Percentiles rank a stretch among this genome's conserved stretches.
phyloP scores from a whole-genome alignment of 2,329 filamentous ascomycete species.

The Trichoderma atroviride region DNA sequence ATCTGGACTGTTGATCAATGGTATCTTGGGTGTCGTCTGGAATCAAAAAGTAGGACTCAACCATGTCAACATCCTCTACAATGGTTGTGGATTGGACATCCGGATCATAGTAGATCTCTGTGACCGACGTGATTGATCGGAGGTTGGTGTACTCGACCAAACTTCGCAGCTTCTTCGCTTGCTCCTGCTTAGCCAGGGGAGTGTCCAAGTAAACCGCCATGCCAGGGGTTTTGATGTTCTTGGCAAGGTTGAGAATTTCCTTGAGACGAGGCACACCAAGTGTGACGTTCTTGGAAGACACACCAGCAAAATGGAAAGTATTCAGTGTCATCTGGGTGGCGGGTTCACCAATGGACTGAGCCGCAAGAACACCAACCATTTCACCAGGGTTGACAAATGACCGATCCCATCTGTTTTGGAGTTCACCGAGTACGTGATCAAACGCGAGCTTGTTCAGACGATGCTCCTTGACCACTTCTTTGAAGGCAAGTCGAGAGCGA shows the following conservation, averaged over 20 bases:
- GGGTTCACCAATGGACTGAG: constrained; percentile 97
- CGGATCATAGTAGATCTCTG: constrained; percentile 97
- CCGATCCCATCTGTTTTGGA: constrained; percentile 85
- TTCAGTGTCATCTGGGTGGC: constrained; percentile 99
- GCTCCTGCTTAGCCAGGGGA: constrained; percentile 68
- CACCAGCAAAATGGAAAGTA: constrained; percentile 99
- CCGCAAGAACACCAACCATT: constrained; percentile 97
- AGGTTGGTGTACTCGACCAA: constrained; percentile 93
- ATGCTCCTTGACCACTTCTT: constrained; percentile 84
- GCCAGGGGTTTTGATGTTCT: constrained; percentile 96
- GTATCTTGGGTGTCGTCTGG: constrained; percentile 71
- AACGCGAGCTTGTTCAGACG: constrained; percentile 89
- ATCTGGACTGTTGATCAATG: constrained; percentile 80
- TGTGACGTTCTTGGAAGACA: constrained; percentile 99
- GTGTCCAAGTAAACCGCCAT: constrained; percentile 88
- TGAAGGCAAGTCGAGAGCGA: constrained; percentile 87
- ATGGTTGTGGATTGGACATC: constrained; percentile 85
- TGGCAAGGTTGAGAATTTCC: constrained; percentile 97
- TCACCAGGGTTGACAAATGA: constrained; percentile 89
- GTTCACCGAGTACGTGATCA: constrained; percentile 85
- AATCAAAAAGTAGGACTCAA: constrained; percentile 95
- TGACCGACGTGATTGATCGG: constrained; percentile 85
- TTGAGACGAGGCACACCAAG: constrained; percentile 98
- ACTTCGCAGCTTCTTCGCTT: constrained; percentile 83
- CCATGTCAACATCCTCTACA: constrained; percentile 85